phyloP scores from a whole-genome alignment of 768 basidiomycete species.

The Hypsizygus marmoreus region DNA sequence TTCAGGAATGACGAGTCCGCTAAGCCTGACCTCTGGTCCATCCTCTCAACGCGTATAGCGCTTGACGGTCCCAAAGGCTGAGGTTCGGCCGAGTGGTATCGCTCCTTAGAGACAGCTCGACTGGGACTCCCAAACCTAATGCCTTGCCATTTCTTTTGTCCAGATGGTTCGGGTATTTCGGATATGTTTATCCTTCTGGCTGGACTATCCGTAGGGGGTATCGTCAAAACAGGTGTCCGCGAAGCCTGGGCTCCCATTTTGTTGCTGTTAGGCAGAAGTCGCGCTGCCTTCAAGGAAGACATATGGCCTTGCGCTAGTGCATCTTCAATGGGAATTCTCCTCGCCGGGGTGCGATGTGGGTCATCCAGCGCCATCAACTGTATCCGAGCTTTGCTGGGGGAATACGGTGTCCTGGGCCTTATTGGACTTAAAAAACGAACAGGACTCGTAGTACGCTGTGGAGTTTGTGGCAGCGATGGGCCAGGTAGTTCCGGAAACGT shows the following conservation, averaged over 20 bases:
- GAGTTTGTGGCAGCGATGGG: conserved; percentile 21
- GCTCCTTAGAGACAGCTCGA: conserved; percentile 22
- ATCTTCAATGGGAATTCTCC: conserved; percentile 58
- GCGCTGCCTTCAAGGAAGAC: conserved; percentile 48
- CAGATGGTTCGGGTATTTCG: conserved; percentile 35
- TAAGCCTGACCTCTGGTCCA: too few species aligned
- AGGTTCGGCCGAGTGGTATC: conserved; percentile 33
- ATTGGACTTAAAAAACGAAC: conserved; percentile 22
- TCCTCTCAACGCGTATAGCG: conserved; percentile 8
- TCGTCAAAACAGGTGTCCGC: conserved; percentile 29
- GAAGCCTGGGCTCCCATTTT: conserved; percentile 8
- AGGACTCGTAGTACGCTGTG: conserved; percentile 15
- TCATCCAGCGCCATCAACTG: conserved; percentile 34
- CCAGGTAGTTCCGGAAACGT: conserved; percentile 16
- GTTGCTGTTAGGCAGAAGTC: conserved; percentile 29
- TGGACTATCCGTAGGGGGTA: conserved; percentile 40
- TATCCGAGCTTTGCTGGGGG: conserved; percentile 36
- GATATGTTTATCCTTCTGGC: conserved; percentile 38
- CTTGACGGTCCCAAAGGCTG: conserved; percentile 13
- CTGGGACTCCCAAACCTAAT: conserved; percentile 29
- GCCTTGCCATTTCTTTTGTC: conserved; percentile 29
- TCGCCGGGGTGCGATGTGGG: conserved; percentile 58
- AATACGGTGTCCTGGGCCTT: conserved; percentile 18
- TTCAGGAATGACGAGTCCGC: too few species aligned
- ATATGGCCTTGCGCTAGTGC: conserved; percentile 51